phyloP scores from a whole-genome alignment of 1,284 basidiomycete species.

The Malassezia japonica region DNA sequence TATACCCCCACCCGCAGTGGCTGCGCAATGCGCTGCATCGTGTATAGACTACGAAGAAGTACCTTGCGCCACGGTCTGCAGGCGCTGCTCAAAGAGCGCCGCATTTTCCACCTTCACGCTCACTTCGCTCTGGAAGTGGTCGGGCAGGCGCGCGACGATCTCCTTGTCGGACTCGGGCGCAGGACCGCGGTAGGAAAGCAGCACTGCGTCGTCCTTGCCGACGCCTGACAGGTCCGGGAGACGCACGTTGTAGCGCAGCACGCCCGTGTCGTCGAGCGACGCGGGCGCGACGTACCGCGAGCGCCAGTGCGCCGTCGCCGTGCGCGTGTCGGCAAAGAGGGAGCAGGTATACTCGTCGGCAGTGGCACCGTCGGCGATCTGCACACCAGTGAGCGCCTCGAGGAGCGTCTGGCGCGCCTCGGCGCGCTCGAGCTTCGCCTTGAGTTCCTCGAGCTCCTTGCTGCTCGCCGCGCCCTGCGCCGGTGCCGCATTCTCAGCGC shows the following conservation, averaged over 20 bases:
- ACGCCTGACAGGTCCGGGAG: background rate
- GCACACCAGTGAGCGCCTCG: constrained; percentile 13
- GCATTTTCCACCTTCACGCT: constrained; percentile 18
- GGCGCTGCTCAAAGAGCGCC: constrained; percentile 14
- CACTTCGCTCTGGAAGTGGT: constrained; percentile 12
- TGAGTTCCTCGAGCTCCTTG: background rate
- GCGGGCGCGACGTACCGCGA: background rate
- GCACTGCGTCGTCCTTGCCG: background rate
- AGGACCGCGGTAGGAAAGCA: constrained; percentile 10
- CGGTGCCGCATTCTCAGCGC: background rate
- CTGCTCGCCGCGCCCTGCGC: background rate
- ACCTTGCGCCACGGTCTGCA: background rate
- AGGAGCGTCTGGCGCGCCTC: constrained; percentile 4
- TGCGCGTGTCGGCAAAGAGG: background rate
- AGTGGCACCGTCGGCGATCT: background rate
- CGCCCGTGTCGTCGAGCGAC: background rate
- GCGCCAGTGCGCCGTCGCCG: constrained; percentile 7
- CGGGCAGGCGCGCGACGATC: constrained; percentile 7
- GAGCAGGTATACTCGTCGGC: constrained; percentile 5
- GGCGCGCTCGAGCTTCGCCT: background rate
- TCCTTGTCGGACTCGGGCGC: background rate
- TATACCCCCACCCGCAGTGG: constrained; percentile 12
- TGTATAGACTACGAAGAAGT: constrained; percentile 1
- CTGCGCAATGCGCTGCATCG: background rate
- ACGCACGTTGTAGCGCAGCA: constrained; percentile 9